phyloP scores from a whole-genome alignment of 495 filamentous ascomycete genomes.

The Talaromyces borbonicus region DNA sequence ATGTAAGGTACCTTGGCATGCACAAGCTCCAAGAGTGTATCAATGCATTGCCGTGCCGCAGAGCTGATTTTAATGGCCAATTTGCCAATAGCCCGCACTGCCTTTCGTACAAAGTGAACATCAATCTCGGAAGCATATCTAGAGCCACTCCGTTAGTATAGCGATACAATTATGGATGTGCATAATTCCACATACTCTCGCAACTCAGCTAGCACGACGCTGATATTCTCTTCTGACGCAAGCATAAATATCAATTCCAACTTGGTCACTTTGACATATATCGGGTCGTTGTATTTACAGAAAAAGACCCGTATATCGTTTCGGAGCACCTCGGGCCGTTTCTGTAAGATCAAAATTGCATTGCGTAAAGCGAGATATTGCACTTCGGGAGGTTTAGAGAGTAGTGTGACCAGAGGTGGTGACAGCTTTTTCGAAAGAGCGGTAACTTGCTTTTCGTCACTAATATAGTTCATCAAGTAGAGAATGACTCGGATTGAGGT shows the following conservation, averaged over 20 bases:
- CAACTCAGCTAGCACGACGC: slow-evolving; percentile 87
- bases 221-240: slow-evolving; percentile 91
- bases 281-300: slow-evolving; percentile 99
- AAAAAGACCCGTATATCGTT: slow-evolving; percentile 99
- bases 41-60: slow-evolving; percentile 81
- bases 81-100: slow-evolving; percentile 95
- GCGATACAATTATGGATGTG: not conserved
- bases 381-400: slow-evolving; percentile 94
- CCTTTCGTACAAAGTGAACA: slow-evolving; percentile 96
- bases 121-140: slow-evolving; percentile 96
- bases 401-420: slow-evolving; percentile 85
- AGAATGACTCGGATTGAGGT: slow-evolving; percentile 93
- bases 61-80: slow-evolving; percentile 98
- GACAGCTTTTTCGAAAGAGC: slow-evolving; percentile 88
- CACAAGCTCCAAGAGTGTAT: slow-evolving; percentile 84
- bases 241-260: slow-evolving; percentile 99
- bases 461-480: slow-evolving; percentile 98
- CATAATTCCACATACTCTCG: slow-evolving; percentile 53
- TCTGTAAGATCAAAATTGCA: slow-evolving; percentile 86
- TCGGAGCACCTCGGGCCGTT: slow-evolving; percentile 83
- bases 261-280: slow-evolving; percentile 99
- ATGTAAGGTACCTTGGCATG: slow-evolving; percentile 99
- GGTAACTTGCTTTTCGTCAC: slow-evolving; percentile 83
- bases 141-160: slow-evolving; percentile 5
- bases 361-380: slow-evolving; percentile 95